Evolutionary conservation across 1,284 basidiomycete genomes (phyloP), one percentile per base, ranked within the genome.

Genomic region (Papiliotrema laurentii): DNA sequence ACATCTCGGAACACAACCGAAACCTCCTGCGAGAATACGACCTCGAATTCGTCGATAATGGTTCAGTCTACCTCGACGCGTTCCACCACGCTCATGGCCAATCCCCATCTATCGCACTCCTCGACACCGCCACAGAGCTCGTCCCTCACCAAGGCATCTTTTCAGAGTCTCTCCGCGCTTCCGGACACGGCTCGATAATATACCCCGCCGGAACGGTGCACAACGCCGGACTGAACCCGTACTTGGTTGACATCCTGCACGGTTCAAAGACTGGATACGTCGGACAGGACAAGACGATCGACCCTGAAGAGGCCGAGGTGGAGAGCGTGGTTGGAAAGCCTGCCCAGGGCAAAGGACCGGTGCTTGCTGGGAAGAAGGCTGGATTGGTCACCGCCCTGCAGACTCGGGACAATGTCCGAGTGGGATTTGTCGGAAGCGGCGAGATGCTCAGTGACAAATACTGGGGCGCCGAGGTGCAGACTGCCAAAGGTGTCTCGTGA

Each of bases 361-460:
- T 53, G 74, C 85, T 50, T 80, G 86, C 86, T 0, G 91, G 90
- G 4, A 82, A 81, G 54, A 79, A 81, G 31, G 77, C 90, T 36
- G 78, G 80, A 25, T 77, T 97, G 33, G 89, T 91, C 38, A 86
- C 85, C 3, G 93, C 89, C 5, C 88, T 97, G 79, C 94, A 98
- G 75, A 83, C 89, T 1, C 75, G 79, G 22, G 81, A 82, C 51
- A 89, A 87, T 59, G 84, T 85, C 0, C 79, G 93, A 10, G 82
- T 85, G 22, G 81, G 84, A 2, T 96, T 90, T 75, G 78, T 87
- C 3, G 94, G 93, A 9, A 84, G 88, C 30, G 78, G 84, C 1
- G 85, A 87, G 7, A 59, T 93, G 52, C 86, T 97, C 70, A 83
- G 80, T 19, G 74, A 80, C 53, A 53, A 59, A 38, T 72, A 67